Evolutionary conservation across 169 alveolate species (phyloP).

Genomic region (Cryptosporidium tyzzeri): DNA sequence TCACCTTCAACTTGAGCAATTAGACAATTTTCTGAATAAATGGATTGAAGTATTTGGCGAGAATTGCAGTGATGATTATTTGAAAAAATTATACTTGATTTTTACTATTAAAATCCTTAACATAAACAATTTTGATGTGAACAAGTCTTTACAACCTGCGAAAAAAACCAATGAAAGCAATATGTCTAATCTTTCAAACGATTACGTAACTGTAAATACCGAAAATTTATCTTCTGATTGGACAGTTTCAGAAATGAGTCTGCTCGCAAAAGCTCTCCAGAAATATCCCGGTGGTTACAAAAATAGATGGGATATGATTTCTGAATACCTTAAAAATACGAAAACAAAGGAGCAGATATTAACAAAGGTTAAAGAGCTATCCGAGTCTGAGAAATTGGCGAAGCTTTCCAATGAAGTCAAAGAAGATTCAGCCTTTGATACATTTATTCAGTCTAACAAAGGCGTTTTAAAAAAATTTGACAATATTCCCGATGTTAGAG

Average conservation of each 20-base stretch:
- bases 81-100: slow-evolving; percentile 23
- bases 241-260: slow-evolving; percentile 89
- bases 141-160: neutral
- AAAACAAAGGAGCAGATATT: slow-evolving; percentile 87
- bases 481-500: slow-evolving; percentile 78
- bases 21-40: slow-evolving; percentile 31
- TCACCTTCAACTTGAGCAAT: neutral
- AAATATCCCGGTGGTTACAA: slow-evolving; percentile 91
- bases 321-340: slow-evolving; percentile 88
- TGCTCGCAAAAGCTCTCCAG: slow-evolving; percentile 89
- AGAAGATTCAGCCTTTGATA: slow-evolving; percentile 80
- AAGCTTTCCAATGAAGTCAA: slow-evolving; percentile 78
- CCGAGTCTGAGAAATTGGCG: slow-evolving; percentile 80
- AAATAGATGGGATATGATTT: slow-evolving; percentile 91
- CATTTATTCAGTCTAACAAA: slow-evolving; percentile 78
- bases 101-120: slow-evolving; percentile 11
- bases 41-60: slow-evolving; percentile 30
- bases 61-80: slow-evolving; percentile 1
- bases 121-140: neutral
- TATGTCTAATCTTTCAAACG: neutral
- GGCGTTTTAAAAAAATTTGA: slow-evolving; percentile 80
- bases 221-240: slow-evolving; percentile 81
- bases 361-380: slow-evolving; percentile 88
- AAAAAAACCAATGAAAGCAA: neutral
- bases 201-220: neutral